Conservation (phyloP, 345 rosid species). For the Euphorbia pulcherrima region DNA sequence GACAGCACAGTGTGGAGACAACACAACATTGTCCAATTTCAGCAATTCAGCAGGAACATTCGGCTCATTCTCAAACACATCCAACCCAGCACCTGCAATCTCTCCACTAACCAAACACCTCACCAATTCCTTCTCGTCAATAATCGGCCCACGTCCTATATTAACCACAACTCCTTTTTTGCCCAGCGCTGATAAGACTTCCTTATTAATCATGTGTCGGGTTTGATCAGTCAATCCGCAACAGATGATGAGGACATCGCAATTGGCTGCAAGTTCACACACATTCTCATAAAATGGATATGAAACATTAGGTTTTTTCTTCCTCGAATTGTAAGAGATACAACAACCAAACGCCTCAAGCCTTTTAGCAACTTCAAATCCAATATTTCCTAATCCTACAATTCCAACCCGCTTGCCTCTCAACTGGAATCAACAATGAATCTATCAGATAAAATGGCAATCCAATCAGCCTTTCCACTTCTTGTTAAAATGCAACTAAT, state of each 20-base stretch:
- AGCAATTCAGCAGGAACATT: slow-evolving; percentile 46
- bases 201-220: slow-evolving; percentile 40
- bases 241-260: slow-evolving; percentile 44
- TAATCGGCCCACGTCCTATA: slow-evolving; percentile 50
- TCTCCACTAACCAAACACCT: slow-evolving; percentile 50
- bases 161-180: slow-evolving; percentile 47
- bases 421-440: too few species aligned
- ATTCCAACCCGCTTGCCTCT: slow-evolving; percentile 49
- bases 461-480: too few species aligned
- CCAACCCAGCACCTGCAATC: slow-evolving; percentile 73
- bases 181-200: slow-evolving; percentile 43
- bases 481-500: too few species aligned
- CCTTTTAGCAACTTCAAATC: slow-evolving; percentile 42
- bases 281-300: slow-evolving; percentile 35
- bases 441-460: too few species aligned
- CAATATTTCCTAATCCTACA: slow-evolving; percentile 52
- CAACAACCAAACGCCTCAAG: slow-evolving; percentile 45
- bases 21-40: slow-evolving; percentile 60
- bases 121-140: slow-evolving; percentile 63
- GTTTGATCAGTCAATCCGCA: slow-evolving; percentile 45
- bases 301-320: slow-evolving; percentile 26
- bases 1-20: slow-evolving; percentile 58
- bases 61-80: slow-evolving; percentile 79
- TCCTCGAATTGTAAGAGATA: slow-evolving; percentile 45
- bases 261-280: slow-evolving; percentile 38